Evolutionary conservation across 2,329 filamentous ascomycete species (phyloP), one percentile per base, ranked within the genome.

Genomic region (Phialemoniopsis sp.): DNA sequence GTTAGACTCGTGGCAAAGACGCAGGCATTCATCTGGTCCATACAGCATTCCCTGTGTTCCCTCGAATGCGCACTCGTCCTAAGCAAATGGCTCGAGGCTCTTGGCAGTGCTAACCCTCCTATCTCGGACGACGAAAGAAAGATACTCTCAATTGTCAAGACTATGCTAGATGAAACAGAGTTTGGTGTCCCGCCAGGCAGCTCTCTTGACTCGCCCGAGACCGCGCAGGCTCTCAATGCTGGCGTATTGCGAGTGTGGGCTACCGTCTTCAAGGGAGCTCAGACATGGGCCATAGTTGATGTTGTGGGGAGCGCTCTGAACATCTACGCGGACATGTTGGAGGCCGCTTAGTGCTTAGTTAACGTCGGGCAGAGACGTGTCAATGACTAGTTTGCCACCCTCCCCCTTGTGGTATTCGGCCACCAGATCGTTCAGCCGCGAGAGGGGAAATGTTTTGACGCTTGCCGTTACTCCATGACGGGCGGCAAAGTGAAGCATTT

Each of bases 1-100:
- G 67, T 76, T 36, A 64, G 70, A 36, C 73, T 73, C 37, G 72
- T 76, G 29, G 70, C 72, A 4, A 62, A 63, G 34, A 73, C 67
- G 2, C 71, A 75, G 49, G 73, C 70, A 2, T 69, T 73, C 39
- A 70, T 73, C 49, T 77, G 73, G 73, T 71, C 67, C 29, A 70
- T 76, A 19, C 70, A 76, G 46, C 73, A 77, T 46, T 71, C 70
- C 2, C 56, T 77, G 6, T 74, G 70, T 53, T 73, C 67, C 42
- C 52, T 76, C 13, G 72, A 76, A 46, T 76, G 72, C 40, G 72
- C 73, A 1, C 49, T 72, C 2, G 44, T 72, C 5, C 53, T 72
- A 2, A 63, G 57, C 34, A 63, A 67, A 41, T 73, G 68, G 69
- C 55, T 65, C 3, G 50, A 45, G 16, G 29, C 46, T 3, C 32